These are phyloP conservation scores for Trichoderma sp. DNA, from an alignment of 2,329 filamentous ascomycete species.

Conservation along the genomic window DNA sequence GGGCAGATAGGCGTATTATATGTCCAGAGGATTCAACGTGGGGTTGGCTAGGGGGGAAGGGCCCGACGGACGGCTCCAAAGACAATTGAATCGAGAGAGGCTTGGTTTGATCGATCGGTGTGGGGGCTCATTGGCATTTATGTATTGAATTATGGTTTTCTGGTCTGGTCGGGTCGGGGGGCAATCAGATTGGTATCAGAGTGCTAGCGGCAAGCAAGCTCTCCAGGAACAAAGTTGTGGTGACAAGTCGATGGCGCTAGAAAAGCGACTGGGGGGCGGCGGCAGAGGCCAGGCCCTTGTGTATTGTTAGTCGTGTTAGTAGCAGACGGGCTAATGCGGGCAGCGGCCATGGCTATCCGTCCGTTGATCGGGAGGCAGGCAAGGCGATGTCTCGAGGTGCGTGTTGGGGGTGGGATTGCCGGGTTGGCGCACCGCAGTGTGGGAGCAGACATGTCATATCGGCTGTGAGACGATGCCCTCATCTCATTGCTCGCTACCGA, in stretches of 20 bases:
- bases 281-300: slow-evolving; percentile 15
- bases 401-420: slow-evolving; percentile 19
- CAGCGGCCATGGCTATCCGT: slow-evolving; percentile 17
- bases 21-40: slow-evolving; percentile 8
- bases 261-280: slow-evolving; percentile 11
- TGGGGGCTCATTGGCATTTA: slow-evolving; percentile 34
- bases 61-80: slow-evolving; percentile 2
- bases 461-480: slow-evolving; percentile 29
- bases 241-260: slow-evolving; percentile 21
- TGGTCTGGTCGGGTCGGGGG: slow-evolving; percentile 14
- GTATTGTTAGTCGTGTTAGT: not conserved
- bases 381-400: slow-evolving; percentile 27
- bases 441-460: slow-evolving; percentile 39
- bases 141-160: slow-evolving; percentile 39
- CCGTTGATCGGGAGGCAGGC: slow-evolving; percentile 30
- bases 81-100: slow-evolving; percentile 16
- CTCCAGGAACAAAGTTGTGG: slow-evolving; percentile 13
- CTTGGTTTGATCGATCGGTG: slow-evolving; percentile 22
- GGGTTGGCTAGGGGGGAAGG: slow-evolving; percentile 10
- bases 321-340: slow-evolving; percentile 20
- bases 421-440: slow-evolving; percentile 21
- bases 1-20: slow-evolving; percentile 12
- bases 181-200: slow-evolving; percentile 8
- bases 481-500: slow-evolving; percentile 1
- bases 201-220: not conserved